Evolutionary conservation across 805 yeast genomes (phyloP), one percentile per base, ranked within the genome.

Genomic region (Torulaspora quercuum): DNA sequence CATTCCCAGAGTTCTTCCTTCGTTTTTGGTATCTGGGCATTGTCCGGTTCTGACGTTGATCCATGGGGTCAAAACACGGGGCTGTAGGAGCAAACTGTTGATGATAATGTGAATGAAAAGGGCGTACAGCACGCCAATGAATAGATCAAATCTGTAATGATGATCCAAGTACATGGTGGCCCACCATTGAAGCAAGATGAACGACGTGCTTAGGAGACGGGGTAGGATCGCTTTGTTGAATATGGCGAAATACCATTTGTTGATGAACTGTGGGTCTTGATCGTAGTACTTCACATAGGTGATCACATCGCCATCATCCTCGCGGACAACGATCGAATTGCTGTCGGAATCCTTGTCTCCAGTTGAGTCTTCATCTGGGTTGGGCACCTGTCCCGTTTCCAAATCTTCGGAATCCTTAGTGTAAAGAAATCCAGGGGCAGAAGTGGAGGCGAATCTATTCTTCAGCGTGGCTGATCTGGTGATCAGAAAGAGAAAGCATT

Each of bases 101-200:
- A 75, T 62, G 2, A 72, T 8, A 2, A 67, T 51, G 55, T 72
- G 77, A 16, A 66, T 49, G 8, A 58, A 20, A 4, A 75, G 42
- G 0, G 83, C 70, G 59, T 80, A 80, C 3, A 64, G 20, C 52
- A 75, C 55, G 6, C 86, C 86, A 10, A 65, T 64, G 24, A 78
- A 57, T 35, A 80, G 59, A 52, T 81, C 87, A 22, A 79, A 57
- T 41, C 84, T 66, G 72, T 80, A 81, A 56, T 80, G 88, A 57
- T 80, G 87, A 53, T 80, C 86, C 40, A 81, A 57, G 49, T 81
- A 81, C 62, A 80, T 76, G 3, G 85, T 77, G 15, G 84, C 76
- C 85, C 86, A 81, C 82, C 86, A 78, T 53, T 80, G 86, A 21
- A 76, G 52, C 2, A 65, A 40, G 6, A 80, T 73, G 55, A 73